Percentiles rank a stretch among this genome's conserved stretches.
phyloP scores from a whole-genome alignment of 2,329 filamentous ascomycete genomes.

The Fusarium longipes region DNA sequence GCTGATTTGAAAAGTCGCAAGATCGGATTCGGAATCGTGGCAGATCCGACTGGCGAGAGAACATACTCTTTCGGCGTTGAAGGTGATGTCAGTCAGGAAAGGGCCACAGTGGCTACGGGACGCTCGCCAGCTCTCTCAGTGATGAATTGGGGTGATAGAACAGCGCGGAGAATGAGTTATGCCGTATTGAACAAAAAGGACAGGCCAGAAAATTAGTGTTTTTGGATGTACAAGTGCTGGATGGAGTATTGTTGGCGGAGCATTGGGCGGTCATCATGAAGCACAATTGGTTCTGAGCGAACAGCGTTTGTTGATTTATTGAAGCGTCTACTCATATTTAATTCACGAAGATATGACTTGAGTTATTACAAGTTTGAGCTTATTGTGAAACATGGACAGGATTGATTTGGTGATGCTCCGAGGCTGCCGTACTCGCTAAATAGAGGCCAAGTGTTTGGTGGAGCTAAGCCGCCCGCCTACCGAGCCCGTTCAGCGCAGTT shows the following conservation, averaged over 20 bases:
- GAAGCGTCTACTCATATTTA: slow-evolving; percentile 5
- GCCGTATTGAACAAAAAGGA: slow-evolving; percentile 33
- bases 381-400: not conserved
- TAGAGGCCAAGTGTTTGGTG: slow-evolving; percentile 31
- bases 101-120: slow-evolving; percentile 23
- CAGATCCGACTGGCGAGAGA: slow-evolving; percentile 35
- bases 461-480: slow-evolving; percentile 17
- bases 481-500: not conserved
- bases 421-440: slow-evolving; percentile 15
- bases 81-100: slow-evolving; percentile 44
- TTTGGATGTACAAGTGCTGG: not conserved
- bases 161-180: slow-evolving; percentile 39
- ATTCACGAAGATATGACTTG: slow-evolving; percentile 21
- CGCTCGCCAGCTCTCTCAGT: slow-evolving; percentile 40
- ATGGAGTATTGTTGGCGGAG: slow-evolving; percentile 3
- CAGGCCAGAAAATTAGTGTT: slow-evolving; percentile 13
- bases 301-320: slow-evolving; percentile 27
- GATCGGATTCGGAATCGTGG: slow-evolving; percentile 42
- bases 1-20: slow-evolving; percentile 33
- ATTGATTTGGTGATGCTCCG: not conserved
- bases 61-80: slow-evolving; percentile 43
- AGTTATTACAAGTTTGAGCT: not conserved
- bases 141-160: slow-evolving; percentile 39
- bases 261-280: not conserved
- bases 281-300: slow-evolving; percentile 9